Percentiles rank a stretch among this genome's conserved stretches.
Conservation (phyloP, 2,329 filamentous ascomycete genomes). For the Phoma herbarum region DNA sequence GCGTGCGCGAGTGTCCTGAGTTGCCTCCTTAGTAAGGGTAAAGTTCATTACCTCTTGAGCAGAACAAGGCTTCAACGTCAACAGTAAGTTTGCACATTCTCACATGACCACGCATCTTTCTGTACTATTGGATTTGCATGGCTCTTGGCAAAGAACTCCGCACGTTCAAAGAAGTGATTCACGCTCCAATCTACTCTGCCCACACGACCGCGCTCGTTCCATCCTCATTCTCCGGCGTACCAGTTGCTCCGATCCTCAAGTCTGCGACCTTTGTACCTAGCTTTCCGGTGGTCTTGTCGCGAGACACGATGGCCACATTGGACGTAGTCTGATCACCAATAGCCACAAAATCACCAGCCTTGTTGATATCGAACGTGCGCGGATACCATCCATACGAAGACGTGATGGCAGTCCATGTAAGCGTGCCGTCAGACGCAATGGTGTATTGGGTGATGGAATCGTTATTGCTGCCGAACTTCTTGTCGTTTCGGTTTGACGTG, state of each 20-base stretch:
- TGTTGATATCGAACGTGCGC: slow-evolving; percentile 48
- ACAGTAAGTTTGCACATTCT: neutral
- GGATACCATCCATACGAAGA: slow-evolving; percentile 47
- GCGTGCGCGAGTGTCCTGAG: neutral
- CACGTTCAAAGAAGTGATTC: neutral
- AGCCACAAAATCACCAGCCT: slow-evolving; percentile 42
- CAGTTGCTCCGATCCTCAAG: slow-evolving; percentile 37
- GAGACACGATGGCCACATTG: slow-evolving; percentile 45
- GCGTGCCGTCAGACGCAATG: slow-evolving; percentile 39
- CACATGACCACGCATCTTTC: neutral
- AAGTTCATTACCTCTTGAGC: neutral
- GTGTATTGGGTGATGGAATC: slow-evolving; percentile 49
- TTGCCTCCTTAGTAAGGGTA: neutral
- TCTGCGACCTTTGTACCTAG: slow-evolving; percentile 37
- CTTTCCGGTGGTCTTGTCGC: slow-evolving; percentile 40
- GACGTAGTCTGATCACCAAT: slow-evolving; percentile 46
- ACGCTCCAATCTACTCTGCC: slow-evolving; percentile 35
- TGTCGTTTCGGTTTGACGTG: slow-evolving; percentile 49
- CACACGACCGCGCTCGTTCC: slow-evolving; percentile 48
- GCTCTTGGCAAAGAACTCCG: neutral
- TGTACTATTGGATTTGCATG: neutral
- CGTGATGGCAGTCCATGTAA: slow-evolving; percentile 42
- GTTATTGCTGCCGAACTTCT: slow-evolving; percentile 41
- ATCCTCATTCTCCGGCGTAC: slow-evolving; percentile 43
- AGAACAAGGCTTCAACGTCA: neutral